Evolutionary conservation across 495 filamentous ascomycete species (phyloP).

Genomic region (Trichocladium antarcticum): DNA sequence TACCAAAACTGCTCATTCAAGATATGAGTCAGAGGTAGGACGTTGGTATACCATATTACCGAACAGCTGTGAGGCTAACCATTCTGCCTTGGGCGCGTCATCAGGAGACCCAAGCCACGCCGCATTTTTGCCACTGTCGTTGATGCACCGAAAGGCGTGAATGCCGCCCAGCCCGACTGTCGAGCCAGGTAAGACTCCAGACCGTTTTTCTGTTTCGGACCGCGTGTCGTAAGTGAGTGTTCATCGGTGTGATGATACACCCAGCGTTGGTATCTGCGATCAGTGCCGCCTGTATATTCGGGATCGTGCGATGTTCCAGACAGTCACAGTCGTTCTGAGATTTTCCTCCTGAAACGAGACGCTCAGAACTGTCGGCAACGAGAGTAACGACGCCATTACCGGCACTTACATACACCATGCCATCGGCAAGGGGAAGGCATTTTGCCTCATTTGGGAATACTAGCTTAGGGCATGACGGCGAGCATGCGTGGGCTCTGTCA

Average conservation of each 20-base stretch:
- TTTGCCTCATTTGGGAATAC: too few species aligned
- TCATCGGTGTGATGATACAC: neutral
- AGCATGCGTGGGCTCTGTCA: too few species aligned
- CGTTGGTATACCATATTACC: neutral
- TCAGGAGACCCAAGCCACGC: neutral
- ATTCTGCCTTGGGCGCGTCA: neutral
- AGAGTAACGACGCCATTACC: too few species aligned
- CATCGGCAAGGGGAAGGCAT: too few species aligned
- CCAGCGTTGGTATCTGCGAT: neutral
- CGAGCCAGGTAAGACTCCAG: neutral
- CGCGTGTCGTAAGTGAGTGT: neutral
- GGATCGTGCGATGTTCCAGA: neutral
- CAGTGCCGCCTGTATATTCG: too few species aligned
- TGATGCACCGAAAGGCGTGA: neutral
- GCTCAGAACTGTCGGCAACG: slow-evolving; percentile 2
- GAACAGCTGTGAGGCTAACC: neutral
- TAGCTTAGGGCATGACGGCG: too few species aligned
- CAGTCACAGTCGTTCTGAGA: neutral
- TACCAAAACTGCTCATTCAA: neutral
- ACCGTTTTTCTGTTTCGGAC: neutral
- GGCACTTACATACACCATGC: too few species aligned
- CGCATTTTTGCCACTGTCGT: neutral
- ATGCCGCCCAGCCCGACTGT: neutral
- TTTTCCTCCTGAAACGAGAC: neutral
- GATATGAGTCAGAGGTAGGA: neutral